Conservation (phyloP, 139 green algal species). For the Edaphochlamys debaryana region DNA sequence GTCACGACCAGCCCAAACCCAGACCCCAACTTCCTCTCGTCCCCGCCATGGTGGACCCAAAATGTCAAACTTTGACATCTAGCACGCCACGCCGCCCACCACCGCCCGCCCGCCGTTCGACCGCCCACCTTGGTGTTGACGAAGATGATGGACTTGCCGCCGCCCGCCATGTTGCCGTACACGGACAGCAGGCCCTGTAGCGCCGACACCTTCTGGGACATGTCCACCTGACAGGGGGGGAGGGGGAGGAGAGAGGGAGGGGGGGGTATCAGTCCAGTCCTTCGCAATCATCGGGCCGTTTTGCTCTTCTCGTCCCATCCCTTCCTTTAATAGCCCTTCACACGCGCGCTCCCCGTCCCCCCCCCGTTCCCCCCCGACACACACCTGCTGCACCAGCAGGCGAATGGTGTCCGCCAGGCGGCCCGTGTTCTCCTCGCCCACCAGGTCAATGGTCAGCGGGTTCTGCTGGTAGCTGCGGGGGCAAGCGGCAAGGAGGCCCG, state of each 20-base stretch:
- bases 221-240: slow-evolving; percentile 58
- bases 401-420: slow-evolving; percentile 82
- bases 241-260: background rate
- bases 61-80: no score
- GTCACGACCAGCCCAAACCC: no score
- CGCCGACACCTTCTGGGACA: slow-evolving; percentile 65
- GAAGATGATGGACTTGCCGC: slow-evolving; percentile 95
- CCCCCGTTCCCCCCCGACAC: no score
- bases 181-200: slow-evolving; percentile 86
- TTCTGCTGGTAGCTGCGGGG: slow-evolving; percentile 77
- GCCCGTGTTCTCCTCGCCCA: slow-evolving; percentile 87
- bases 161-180: slow-evolving; percentile 34
- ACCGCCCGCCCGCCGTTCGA: background rate
- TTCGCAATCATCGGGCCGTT: no score
- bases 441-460: slow-evolving; percentile 92
- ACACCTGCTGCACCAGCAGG: slow-evolving; percentile 67
- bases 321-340: no score
- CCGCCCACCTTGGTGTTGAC: slow-evolving; percentile 93
- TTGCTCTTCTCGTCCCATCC: no score
- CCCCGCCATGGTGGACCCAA: no score
- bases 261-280: no score
- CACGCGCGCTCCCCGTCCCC: no score
- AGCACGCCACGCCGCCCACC: background rate
- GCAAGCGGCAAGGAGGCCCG: no score
- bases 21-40: no score